Conservation (phyloP, 23 red algal genomes). For the Agarophyton chilense region DNA sequence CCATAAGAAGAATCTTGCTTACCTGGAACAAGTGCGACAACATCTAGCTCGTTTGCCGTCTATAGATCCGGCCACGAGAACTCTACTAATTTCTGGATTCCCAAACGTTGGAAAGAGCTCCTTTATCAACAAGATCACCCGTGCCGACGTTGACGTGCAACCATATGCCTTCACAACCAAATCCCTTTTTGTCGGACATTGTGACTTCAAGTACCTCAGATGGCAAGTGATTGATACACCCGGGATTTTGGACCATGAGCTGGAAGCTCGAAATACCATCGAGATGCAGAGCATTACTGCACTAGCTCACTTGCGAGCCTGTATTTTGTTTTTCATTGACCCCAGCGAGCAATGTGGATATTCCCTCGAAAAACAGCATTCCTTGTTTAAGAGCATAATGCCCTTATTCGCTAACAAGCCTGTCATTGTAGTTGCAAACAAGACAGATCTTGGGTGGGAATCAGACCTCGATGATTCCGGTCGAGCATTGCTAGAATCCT, state of each 20-base stretch:
- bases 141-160: constrained; percentile 96
- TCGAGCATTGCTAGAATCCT: constrained; percentile 43
- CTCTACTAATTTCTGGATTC: constrained; percentile 90
- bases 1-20: constrained; percentile 77
- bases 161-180: constrained; percentile 99
- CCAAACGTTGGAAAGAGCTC: constrained; percentile 99
- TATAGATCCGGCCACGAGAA: constrained; percentile 90
- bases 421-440: constrained; percentile 88
- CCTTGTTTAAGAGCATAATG: constrained; percentile 77
- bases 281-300: constrained; percentile 99
- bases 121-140: constrained; percentile 94
- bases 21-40: constrained; percentile 96
- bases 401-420: constrained; percentile 96
- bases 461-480: constrained; percentile 52
- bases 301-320: constrained; percentile 89
- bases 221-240: constrained; percentile 99
- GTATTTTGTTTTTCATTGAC: constrained; percentile 96
- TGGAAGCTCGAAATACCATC: constrained; percentile 97
- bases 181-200: constrained; percentile 96
- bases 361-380: constrained; percentile 83
- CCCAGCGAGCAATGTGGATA: constrained; percentile 97
- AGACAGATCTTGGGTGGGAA: constrained; percentile 96
- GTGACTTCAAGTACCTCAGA: constrained; percentile 93
- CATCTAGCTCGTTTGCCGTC: constrained; percentile 92
- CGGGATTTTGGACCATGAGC: constrained; percentile 90